Evolutionary conservation across 495 filamentous ascomycete species (phyloP).

Genomic region (Penicillium pancosmium): DNA sequence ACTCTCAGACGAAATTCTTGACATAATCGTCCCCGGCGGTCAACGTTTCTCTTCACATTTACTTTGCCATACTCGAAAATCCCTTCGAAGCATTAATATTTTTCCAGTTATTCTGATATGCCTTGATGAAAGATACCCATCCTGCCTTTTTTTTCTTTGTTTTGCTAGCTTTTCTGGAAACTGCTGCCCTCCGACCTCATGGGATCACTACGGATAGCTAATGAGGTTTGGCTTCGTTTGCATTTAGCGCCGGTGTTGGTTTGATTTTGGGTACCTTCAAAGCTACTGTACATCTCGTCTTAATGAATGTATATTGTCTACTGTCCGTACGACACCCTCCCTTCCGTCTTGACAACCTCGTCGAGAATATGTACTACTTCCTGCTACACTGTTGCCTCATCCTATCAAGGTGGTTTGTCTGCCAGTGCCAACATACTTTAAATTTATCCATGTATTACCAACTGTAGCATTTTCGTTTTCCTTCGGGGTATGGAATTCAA

Average conservation of each 20-base stretch:
- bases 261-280: neutral
- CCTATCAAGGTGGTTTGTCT: no score
- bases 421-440: no score
- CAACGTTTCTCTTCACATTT: neutral
- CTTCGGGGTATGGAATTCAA: no score
- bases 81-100: neutral
- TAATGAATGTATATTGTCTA: no score
- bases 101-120: neutral
- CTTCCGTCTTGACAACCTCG: no score
- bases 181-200: neutral
- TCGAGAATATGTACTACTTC: no score
- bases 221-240: neutral
- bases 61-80: neutral
- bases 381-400: no score
- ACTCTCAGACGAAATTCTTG: neutral
- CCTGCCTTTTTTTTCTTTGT: neutral
- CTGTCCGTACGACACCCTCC: no score
- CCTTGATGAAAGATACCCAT: conserved; percentile 1
- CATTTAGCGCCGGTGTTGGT: conserved; percentile 6
- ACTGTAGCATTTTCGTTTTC: no score
- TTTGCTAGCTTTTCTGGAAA: no score
- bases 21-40: neutral
- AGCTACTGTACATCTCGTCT: no score
- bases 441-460: no score
- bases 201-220: neutral